Evolutionary conservation across 306 rosid species (phyloP).

Genomic region (Sophora flavescens): DNA sequence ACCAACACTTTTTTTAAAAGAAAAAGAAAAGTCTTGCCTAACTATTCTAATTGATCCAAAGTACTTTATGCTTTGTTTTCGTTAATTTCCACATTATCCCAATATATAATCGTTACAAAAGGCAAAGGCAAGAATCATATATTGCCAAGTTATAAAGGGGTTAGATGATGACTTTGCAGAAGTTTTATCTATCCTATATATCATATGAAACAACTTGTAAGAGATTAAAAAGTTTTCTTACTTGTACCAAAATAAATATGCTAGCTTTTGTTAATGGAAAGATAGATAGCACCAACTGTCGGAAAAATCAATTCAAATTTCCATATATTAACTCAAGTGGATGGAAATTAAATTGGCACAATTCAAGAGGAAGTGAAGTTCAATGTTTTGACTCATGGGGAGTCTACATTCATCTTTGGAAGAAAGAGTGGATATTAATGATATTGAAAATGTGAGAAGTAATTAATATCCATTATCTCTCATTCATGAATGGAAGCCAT

Average conservation of each 20-base stretch:
- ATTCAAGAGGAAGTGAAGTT: no score
- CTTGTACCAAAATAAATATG: not conserved
- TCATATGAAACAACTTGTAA: conserved; percentile 48
- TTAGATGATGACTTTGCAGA: conserved; percentile 59
- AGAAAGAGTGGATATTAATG: no score
- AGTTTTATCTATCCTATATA: conserved; percentile 41
- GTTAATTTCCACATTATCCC: conserved; percentile 44
- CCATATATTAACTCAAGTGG: no score
- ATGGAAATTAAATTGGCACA: no score
- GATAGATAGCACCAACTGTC: conserved; percentile 56
- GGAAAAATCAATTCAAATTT: no score
- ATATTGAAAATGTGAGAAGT: no score
- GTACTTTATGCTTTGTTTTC: conserved; percentile 37
- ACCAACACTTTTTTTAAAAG: not conserved
- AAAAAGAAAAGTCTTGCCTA: conserved; percentile 46
- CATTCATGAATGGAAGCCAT: no score
- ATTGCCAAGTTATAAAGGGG: conserved; percentile 49
- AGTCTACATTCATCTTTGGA: no score
- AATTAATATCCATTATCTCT: no score
- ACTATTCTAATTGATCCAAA: conserved; percentile 40
- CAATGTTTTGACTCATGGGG: no score
- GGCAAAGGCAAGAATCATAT: conserved; percentile 40
- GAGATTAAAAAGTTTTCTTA: conserved; percentile 39
- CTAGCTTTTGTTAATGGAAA: conserved; percentile 39
- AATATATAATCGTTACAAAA: conserved; percentile 28